Conservation (phyloP, 305 asterid species). For the Fraxinus velutina region DNA sequence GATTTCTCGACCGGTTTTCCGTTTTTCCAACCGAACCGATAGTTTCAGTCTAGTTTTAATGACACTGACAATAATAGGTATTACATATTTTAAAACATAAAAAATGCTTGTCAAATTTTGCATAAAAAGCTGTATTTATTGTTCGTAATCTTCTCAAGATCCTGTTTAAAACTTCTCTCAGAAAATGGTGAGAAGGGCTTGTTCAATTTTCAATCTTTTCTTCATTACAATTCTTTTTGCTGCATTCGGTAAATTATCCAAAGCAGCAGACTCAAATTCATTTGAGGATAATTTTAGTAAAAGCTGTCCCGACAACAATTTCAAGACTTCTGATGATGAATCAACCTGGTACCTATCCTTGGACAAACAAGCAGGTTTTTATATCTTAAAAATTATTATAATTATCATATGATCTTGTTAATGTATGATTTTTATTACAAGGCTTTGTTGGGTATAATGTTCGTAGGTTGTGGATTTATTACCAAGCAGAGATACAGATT, state of each 20-base stretch:
- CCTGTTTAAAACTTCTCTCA: background rate
- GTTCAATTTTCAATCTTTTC: conserved; percentile 15
- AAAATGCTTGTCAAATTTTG: background rate
- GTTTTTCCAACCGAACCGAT: background rate
- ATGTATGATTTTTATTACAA: background rate
- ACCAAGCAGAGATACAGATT: conserved; percentile 77
- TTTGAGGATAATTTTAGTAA: conserved; percentile 69
- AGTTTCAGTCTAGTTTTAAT: background rate
- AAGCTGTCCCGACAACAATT: conserved; percentile 65
- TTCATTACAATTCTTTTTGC: conserved; percentile 15
- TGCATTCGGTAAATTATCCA: background rate
- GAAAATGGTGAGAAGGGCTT: conserved; percentile 33
- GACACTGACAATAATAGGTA: background rate
- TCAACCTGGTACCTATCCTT: conserved; percentile 81
- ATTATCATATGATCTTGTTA: background rate
- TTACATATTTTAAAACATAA: background rate
- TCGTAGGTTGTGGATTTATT: conserved; percentile 74
- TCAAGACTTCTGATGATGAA: conserved; percentile 82
- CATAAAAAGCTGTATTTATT: background rate
- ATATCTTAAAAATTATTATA: background rate
- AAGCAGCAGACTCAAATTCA: conserved; percentile 29
- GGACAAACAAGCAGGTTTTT: conserved; percentile 58
- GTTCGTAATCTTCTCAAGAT: background rate
- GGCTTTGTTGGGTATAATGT: background rate
- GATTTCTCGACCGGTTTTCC: background rate